phyloP scores from a whole-genome alignment of 202 grass and related monocot genomes.

The Elaeis oleifera region DNA sequence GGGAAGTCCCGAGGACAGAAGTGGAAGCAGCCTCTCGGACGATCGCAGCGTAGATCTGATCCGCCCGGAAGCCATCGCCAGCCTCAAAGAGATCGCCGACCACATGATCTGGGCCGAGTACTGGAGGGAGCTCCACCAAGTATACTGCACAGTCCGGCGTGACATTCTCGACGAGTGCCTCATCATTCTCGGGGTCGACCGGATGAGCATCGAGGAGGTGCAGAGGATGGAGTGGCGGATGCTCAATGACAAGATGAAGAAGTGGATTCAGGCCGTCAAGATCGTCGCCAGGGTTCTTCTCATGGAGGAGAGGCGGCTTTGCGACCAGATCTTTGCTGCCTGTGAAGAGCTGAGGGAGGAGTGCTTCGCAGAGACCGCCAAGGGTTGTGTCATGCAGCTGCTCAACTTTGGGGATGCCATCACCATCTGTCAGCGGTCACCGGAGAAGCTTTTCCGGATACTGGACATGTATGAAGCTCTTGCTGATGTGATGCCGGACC shows the following conservation, averaged over 20 bases:
- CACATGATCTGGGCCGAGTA: conserved; percentile 79
- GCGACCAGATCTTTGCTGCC: conserved; percentile 49
- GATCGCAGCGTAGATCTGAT: conserved; percentile 65
- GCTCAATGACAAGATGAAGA: conserved; percentile 95
- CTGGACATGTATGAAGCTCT: conserved; percentile 91
- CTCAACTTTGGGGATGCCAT: conserved; percentile 85
- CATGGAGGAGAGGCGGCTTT: conserved; percentile 67
- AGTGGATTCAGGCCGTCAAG: conserved; percentile 86
- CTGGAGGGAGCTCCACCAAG: conserved; percentile 54
- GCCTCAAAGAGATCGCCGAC: conserved; percentile 62
- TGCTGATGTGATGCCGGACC: conserved; percentile 63
- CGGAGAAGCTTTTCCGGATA: conserved; percentile 81
- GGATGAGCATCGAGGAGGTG: conserved; percentile 95
- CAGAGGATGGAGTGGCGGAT: conserved; percentile 78
- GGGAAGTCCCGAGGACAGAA: conserved; percentile 28
- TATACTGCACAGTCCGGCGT: conserved; percentile 59
- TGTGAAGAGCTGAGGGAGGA: conserved; percentile 66
- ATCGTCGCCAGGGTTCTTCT: conserved; percentile 60
- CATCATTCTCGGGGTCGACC: conserved; percentile 68
- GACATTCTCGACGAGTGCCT: conserved; percentile 87
- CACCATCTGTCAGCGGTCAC: conserved; percentile 61
- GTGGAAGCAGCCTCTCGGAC: conserved; percentile 36
- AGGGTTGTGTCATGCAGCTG: conserved; percentile 80
- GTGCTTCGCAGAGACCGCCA: conserved; percentile 75
- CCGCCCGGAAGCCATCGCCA: conserved; percentile 63